A percentile compares a stretch with the other conserved stretches of the same genome.
phyloP scores from a whole-genome alignment of 2,329 filamentous ascomycete species.

The Xylariaceae sp. region DNA sequence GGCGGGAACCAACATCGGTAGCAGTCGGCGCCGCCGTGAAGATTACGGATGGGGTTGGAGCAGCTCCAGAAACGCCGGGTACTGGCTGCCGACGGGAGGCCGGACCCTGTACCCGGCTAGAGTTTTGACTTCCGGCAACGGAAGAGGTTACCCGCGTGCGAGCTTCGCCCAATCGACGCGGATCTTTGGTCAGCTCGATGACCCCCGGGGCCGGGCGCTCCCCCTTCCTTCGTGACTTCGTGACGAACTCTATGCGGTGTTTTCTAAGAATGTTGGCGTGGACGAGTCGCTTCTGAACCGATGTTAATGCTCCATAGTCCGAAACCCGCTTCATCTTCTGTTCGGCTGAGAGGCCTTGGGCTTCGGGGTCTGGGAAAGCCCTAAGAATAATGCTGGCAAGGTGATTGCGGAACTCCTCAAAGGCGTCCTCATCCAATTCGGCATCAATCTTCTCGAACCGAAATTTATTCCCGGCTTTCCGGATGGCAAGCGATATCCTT shows the following conservation, averaged over 20 bases:
- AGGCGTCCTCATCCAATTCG: not conserved
- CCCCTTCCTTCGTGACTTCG: not conserved
- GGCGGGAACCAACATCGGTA: not conserved
- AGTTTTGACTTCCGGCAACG: not conserved
- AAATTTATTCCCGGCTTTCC: slow-evolving; percentile 1
- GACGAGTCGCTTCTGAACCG: slow-evolving; percentile 2
- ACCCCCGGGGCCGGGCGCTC: not conserved
- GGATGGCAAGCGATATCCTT: not conserved
- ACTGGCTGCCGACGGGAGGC: too few relatives aligned
- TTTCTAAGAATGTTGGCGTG: slow-evolving; percentile 1
- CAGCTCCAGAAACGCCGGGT: not conserved
- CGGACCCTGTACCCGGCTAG: not conserved
- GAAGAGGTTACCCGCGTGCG: not conserved
- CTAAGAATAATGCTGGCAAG: not conserved
- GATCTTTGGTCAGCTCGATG: not conserved
- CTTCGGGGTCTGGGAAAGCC: slow-evolving; percentile 1
- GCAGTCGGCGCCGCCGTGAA: not conserved
- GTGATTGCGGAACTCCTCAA: not conserved
- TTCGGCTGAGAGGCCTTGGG: not conserved
- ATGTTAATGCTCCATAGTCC: not conserved
- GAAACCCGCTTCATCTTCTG: slow-evolving; percentile 1
- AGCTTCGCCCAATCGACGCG: not conserved
- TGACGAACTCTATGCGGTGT: slow-evolving; percentile 1
- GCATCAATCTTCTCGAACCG: slow-evolving; percentile 1
- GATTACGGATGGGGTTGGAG: not conserved